Evolutionary conservation across 2,329 filamentous ascomycete genomes (phyloP).

Genomic region (Colletotrichum costaricense): DNA sequence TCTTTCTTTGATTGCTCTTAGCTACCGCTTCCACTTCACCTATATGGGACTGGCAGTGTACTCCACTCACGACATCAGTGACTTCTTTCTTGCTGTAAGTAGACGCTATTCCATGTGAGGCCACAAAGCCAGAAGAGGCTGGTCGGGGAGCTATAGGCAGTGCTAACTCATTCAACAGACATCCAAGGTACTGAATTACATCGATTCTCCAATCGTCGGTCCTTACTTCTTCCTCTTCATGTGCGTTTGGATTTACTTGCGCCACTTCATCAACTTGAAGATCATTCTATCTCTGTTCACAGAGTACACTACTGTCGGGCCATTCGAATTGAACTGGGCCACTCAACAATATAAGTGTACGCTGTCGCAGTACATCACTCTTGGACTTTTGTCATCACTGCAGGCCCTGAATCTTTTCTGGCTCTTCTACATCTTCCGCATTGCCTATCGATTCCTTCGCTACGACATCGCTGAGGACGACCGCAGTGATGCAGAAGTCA

Average conservation of each 20-base stretch:
- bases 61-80: slow-evolving; percentile 92
- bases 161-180: slow-evolving; percentile 63
- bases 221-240: slow-evolving; percentile 90
- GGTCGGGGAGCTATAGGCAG: not conserved
- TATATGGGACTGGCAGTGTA: slow-evolving; percentile 95
- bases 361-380: slow-evolving; percentile 76
- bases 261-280: slow-evolving; percentile 84
- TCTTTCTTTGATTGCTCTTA: slow-evolving; percentile 82
- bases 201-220: slow-evolving; percentile 81
- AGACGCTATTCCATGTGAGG: not conserved
- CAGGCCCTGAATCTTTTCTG: slow-evolving; percentile 85
- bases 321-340: slow-evolving; percentile 82
- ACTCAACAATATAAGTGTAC: slow-evolving; percentile 82
- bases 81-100: slow-evolving; percentile 93
- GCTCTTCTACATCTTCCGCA: slow-evolving; percentile 81
- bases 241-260: slow-evolving; percentile 86
- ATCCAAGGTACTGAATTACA: slow-evolving; percentile 91
- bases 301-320: slow-evolving; percentile 79
- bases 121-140: not conserved
- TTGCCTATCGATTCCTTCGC: slow-evolving; percentile 77
- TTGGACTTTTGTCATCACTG: slow-evolving; percentile 71
- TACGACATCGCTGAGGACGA: slow-evolving; percentile 75
- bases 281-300: slow-evolving; percentile 82
- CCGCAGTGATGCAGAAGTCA: slow-evolving; percentile 76
- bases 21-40: slow-evolving; percentile 96